phyloP scores from a whole-genome alignment of 108 stramenopile genomes.

The Conticribra guillardii region DNA sequence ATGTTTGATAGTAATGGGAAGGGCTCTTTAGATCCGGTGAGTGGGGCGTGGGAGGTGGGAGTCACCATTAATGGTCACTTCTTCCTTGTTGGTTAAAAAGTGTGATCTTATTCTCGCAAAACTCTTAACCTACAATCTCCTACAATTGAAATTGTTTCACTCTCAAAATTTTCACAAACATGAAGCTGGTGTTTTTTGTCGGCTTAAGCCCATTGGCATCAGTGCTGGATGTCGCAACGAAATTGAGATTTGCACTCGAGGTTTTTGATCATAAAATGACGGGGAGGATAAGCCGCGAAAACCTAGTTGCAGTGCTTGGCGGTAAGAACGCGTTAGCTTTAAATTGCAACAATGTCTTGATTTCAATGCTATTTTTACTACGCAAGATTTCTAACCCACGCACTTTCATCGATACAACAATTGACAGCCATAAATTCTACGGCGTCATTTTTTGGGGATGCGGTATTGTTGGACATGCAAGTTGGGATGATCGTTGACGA shows the following conservation, averaged over 20 bases:
- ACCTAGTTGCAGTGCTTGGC: constrained; percentile 14
- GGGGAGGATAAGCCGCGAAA: constrained; percentile 25
- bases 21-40: constrained; percentile 36
- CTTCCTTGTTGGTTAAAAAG: no score
- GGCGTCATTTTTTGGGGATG: constrained; percentile 64
- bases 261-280: constrained; percentile 41
- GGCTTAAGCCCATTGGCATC: constrained; percentile 69
- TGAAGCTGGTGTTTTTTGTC: constrained; percentile 44
- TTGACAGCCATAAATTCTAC: constrained; percentile 54
- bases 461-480: constrained; percentile 40
- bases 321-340: constrained; percentile 18
- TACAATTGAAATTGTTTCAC: neutral
- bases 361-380: no score
- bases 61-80: no score
- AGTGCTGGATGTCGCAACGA: constrained; percentile 37
- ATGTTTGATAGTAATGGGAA: constrained; percentile 63
- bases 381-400: no score
- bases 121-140: no score
- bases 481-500: constrained; percentile 51
- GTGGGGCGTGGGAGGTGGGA: neutral
- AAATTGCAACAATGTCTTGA: no score
- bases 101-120: no score
- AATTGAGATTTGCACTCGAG: constrained; percentile 49
- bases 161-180: neutral
- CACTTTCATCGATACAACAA: neutral